These are phyloP conservation scores for Penicillium subrubescens DNA, from an alignment of 495 filamentous ascomycete genomes.

Conservation along the genomic window DNA sequence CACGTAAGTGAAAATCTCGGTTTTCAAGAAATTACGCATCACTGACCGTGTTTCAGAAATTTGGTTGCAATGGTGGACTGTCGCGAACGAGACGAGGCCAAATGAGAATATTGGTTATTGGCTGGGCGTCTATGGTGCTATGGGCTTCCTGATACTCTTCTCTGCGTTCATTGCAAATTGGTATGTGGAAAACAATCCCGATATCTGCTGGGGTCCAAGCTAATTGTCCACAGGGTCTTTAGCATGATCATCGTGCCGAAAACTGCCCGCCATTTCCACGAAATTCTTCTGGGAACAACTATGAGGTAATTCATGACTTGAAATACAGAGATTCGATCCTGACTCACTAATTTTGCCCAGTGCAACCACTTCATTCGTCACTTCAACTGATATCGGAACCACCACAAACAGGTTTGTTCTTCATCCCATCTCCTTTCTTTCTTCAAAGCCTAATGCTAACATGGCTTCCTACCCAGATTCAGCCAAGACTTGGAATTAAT, in stretches of 20 bases:
- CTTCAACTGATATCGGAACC: slow-evolving; percentile 24
- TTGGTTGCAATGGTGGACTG: slow-evolving; percentile 40
- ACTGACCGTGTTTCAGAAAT: slow-evolving; percentile 21
- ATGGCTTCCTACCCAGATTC: slow-evolving; percentile 17
- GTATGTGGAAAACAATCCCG: neutral
- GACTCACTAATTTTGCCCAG: slow-evolving; percentile 7
- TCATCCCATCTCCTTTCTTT: neutral
- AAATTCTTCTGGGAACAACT: slow-evolving; percentile 23
- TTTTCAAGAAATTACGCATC: neutral
- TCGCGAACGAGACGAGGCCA: slow-evolving; percentile 22
- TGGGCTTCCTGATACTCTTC: slow-evolving; percentile 20
- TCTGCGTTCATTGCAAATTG: slow-evolving; percentile 17
- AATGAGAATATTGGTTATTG: slow-evolving; percentile 37
- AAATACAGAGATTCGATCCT: neutral
- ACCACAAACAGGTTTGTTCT: slow-evolving; percentile 25
- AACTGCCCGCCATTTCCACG: slow-evolving; percentile 23
- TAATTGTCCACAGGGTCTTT: slow-evolving; percentile 18
- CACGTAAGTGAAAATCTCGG: slow-evolving; percentile 17
- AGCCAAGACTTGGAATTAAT: slow-evolving; percentile 47
- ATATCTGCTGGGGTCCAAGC: neutral
- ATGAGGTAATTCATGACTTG: slow-evolving; percentile 16
- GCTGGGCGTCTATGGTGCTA: slow-evolving; percentile 25
- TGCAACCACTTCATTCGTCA: slow-evolving; percentile 27
- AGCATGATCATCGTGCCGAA: slow-evolving; percentile 23
- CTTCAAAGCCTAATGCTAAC: neutral